Evolutionary conservation across 1,139 yeast genomes (phyloP).

Genomic region (Spencermartinsiella ligniputridi): DNA sequence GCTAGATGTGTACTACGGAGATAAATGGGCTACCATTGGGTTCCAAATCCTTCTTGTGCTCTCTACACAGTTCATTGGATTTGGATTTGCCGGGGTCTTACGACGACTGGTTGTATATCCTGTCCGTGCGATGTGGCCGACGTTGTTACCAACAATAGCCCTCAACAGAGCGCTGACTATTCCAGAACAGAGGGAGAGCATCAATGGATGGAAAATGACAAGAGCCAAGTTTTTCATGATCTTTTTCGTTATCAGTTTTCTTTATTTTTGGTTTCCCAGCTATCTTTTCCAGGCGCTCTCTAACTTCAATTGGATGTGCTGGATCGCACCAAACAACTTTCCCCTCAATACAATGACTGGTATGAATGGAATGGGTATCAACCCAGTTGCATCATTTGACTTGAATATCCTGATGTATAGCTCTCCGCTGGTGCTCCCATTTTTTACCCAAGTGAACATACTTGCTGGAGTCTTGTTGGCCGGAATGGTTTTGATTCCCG

Average conservation of each 20-base stretch:
- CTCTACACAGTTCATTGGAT: slow-evolving; percentile 55
- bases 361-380: slow-evolving; percentile 52
- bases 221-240: slow-evolving; percentile 45
- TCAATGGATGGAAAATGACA: slow-evolving; percentile 49
- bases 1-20: slow-evolving; percentile 37
- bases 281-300: slow-evolving; percentile 50
- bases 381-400: slow-evolving; percentile 52
- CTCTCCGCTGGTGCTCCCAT: slow-evolving; percentile 39
- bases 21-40: slow-evolving; percentile 44
- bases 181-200: slow-evolving; percentile 29
- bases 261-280: slow-evolving; percentile 56
- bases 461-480: slow-evolving; percentile 42
- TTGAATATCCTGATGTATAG: slow-evolving; percentile 41
- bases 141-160: slow-evolving; percentile 49
- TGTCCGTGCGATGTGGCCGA: slow-evolving; percentile 53
- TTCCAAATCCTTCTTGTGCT: slow-evolving; percentile 47
- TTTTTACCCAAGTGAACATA: slow-evolving; percentile 42
- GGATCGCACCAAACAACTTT: slow-evolving; percentile 55
- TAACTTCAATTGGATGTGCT: slow-evolving; percentile 57
- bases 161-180: slow-evolving; percentile 49
- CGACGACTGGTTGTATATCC: slow-evolving; percentile 57
- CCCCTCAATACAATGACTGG: slow-evolving; percentile 55
- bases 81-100: slow-evolving; percentile 59
- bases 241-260: slow-evolving; percentile 38
- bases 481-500: slow-evolving; percentile 40